phyloP scores from a whole-genome alignment of 805 yeast species.

The Tetrapisispora taiwanensis region DNA sequence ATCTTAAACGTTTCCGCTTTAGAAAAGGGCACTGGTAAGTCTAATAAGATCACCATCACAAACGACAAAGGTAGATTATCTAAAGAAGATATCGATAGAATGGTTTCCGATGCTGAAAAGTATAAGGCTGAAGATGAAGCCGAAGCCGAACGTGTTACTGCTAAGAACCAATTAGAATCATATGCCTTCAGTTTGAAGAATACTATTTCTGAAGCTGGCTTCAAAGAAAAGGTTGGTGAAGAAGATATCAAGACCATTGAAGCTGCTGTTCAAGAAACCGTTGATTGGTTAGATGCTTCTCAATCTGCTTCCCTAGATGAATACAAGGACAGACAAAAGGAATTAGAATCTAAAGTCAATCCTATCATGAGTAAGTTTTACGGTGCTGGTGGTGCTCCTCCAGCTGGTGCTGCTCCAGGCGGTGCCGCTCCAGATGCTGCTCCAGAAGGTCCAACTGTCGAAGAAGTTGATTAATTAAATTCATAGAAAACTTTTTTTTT shows the following conservation, averaged over 20 bases:
- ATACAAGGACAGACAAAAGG: constrained; percentile 87
- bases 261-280: constrained; percentile 76
- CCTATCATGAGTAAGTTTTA: constrained; percentile 96
- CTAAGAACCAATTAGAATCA: constrained; percentile 92
- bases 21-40: constrained; percentile 97
- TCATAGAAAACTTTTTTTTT: too few relatives aligned
- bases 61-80: constrained; percentile 98
- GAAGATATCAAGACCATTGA: constrained; percentile 58
- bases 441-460: constrained; percentile 60
- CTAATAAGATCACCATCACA: constrained; percentile 94
- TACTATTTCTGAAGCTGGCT: constrained; percentile 60
- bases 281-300: constrained; percentile 86
- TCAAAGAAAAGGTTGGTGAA: constrained; percentile 71
- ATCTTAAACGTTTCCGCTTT: constrained; percentile 91
- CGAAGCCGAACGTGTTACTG: constrained; percentile 85
- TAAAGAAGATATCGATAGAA: constrained; percentile 94
- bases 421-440: constrained; percentile 39
- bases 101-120: constrained; percentile 97
- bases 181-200: constrained; percentile 90
- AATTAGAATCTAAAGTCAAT: constrained; percentile 88
- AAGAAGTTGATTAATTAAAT: constrained; percentile 52
- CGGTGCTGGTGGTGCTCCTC: constrained; percentile 62
- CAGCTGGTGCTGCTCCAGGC: constrained; percentile 20
- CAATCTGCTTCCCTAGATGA: constrained; percentile 90
- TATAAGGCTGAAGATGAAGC: constrained; percentile 93